Evolutionary conservation across 768 basidiomycete genomes (phyloP).

Genomic region (Lyophyllum decastes): DNA sequence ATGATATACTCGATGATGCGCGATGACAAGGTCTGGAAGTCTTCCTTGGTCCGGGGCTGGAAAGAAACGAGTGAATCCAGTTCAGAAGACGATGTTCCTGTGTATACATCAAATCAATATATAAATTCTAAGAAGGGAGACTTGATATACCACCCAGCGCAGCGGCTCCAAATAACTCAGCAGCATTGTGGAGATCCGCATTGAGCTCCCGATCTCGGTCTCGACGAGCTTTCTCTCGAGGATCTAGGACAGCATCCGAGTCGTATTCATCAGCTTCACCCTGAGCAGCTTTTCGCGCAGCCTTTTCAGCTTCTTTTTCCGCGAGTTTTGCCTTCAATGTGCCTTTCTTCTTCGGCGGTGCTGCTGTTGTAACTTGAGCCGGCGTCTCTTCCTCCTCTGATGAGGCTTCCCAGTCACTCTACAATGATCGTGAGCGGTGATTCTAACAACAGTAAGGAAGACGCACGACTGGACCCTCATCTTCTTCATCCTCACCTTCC

Average conservation of each 20-base stretch:
- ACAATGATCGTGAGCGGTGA: slow-evolving; percentile 13
- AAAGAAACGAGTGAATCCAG: slow-evolving; percentile 73
- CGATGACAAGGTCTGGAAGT: slow-evolving; percentile 75
- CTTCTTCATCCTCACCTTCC: slow-evolving; percentile 92
- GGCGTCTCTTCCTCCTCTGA: slow-evolving; percentile 66
- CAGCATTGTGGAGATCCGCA: slow-evolving; percentile 84
- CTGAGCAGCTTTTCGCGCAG: slow-evolving; percentile 42
- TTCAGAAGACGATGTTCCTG: slow-evolving; percentile 70
- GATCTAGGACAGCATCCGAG: slow-evolving; percentile 78
- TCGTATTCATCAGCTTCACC: slow-evolving; percentile 56
- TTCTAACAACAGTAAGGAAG: not conserved
- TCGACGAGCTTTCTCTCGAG: slow-evolving; percentile 70
- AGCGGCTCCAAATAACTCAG: slow-evolving; percentile 76
- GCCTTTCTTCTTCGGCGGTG: slow-evolving; percentile 89
- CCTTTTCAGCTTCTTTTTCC: slow-evolving; percentile 84
- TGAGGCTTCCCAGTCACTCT: slow-evolving; percentile 97
- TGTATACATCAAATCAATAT: not conserved
- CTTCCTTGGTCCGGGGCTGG: slow-evolving; percentile 87
- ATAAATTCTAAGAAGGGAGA: not conserved
- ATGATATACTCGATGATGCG: slow-evolving; percentile 74
- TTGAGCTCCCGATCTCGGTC: slow-evolving; percentile 85
- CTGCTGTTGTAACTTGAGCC: slow-evolving; percentile 45
- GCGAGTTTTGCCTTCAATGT: slow-evolving; percentile 90
- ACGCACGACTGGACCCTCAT: slow-evolving; percentile 75
- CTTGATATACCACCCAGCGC: slow-evolving; percentile 56